Percentiles rank a stretch among this genome's conserved stretches.
These are phyloP conservation scores for Sclerotinia borealis DNA, from an alignment of 2,329 filamentous ascomycete species.

Conservation along the genomic window DNA sequence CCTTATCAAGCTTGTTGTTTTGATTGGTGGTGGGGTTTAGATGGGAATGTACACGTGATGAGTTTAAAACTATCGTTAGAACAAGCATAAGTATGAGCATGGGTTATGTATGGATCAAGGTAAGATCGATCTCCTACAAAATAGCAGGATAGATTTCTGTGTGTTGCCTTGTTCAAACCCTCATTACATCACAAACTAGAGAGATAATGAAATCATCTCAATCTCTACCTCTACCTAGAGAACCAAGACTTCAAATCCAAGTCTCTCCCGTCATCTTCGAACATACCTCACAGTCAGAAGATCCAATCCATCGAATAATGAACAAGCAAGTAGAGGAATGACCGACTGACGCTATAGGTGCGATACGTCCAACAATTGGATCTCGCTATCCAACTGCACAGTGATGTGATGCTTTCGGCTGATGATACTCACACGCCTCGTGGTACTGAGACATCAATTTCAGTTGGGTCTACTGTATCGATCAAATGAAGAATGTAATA, in stretches of 20 bases:
- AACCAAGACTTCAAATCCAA: neutral
- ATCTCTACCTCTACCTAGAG: neutral
- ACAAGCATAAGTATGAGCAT: neutral
- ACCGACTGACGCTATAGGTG: too few species aligned
- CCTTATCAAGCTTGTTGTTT: neutral
- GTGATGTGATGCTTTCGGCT: conserved; percentile 3
- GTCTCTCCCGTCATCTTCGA: neutral
- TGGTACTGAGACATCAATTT: neutral
- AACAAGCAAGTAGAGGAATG: neutral
- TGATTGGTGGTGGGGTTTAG: neutral
- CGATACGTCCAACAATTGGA: neutral
- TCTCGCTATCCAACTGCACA: neutral
- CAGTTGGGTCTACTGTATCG: neutral
- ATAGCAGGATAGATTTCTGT: too few species aligned
- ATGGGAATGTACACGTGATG: neutral
- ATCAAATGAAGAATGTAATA: neutral
- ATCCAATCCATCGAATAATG: neutral
- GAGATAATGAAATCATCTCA: neutral
- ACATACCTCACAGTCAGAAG: neutral
- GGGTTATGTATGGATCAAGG: too few species aligned
- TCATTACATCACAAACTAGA: neutral
- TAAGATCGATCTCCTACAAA: too few species aligned
- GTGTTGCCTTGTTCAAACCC: neutral
- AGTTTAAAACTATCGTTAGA: neutral
- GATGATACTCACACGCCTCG: neutral